Conservation (phyloP, 306 rosid species). For the Inga laurina region DNA sequence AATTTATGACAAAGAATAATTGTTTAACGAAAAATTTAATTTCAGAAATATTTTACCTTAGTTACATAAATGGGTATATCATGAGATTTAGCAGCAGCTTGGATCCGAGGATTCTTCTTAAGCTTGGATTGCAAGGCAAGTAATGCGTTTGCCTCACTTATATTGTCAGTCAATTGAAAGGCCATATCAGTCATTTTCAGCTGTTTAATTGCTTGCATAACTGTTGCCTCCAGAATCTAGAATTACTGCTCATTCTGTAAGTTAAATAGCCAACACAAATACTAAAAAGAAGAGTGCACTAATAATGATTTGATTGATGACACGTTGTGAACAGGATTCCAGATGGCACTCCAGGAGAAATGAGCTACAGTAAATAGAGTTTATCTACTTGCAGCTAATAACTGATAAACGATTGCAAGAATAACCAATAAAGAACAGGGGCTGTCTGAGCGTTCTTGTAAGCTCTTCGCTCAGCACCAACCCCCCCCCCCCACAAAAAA, state of each 20-base stretch:
- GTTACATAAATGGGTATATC: conserved; percentile 70
- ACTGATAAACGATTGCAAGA: conserved; percentile 2
- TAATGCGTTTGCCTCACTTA: conserved; percentile 87
- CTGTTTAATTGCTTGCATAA: conserved; percentile 79
- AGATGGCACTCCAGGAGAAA: neutral
- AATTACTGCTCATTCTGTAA: conserved; percentile 57
- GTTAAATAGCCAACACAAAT: conserved; percentile 39
- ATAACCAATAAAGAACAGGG: neutral
- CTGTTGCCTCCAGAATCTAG: conserved; percentile 85
- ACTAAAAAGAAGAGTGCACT: conserved; percentile 12
- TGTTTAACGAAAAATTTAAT: conserved; percentile 14
- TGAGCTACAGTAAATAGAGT: neutral
- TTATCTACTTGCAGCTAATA: conserved; percentile 17
- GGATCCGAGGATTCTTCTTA: conserved; percentile 86
- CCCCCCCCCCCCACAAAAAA: no score
- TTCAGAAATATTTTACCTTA: conserved; percentile 56
- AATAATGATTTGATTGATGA: conserved; percentile 13
- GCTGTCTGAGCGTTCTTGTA: neutral
- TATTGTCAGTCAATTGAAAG: conserved; percentile 75
- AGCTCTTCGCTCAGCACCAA: neutral
- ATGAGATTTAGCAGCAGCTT: conserved; percentile 88
- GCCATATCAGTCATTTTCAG: conserved; percentile 67
- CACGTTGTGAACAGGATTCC: conserved; percentile 7
- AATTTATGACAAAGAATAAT: conserved; percentile 8
- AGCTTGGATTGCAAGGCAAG: conserved; percentile 89